Percentiles rank a stretch among this genome's conserved stretches.
Conservation (phyloP, 495 filamentous ascomycete species). For the Geopyxis carbonaria region DNA sequence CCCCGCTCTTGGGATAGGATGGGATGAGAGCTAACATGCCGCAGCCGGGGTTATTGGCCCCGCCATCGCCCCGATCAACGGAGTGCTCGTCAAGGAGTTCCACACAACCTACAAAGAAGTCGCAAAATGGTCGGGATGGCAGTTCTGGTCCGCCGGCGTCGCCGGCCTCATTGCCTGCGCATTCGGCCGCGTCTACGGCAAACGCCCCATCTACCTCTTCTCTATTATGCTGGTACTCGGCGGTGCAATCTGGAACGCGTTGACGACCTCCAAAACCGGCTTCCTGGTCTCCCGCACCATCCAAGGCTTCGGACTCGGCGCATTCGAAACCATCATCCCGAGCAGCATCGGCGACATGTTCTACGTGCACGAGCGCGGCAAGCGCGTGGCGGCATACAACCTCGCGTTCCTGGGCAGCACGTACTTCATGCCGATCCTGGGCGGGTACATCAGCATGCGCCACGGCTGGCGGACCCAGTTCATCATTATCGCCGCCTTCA, state of each 20-base stretch:
- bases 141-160: slow-evolving; percentile 35
- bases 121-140: slow-evolving; percentile 31
- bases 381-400: slow-evolving; percentile 48
- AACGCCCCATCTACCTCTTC: slow-evolving; percentile 44
- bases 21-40: neutral
- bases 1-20: too few species aligned
- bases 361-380: slow-evolving; percentile 50
- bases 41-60: slow-evolving; percentile 24
- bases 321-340: slow-evolving; percentile 41
- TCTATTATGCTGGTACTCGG: slow-evolving; percentile 41
- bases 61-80: slow-evolving; percentile 24
- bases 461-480: slow-evolving; percentile 25
- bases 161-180: slow-evolving; percentile 45
- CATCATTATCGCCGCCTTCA: slow-evolving; percentile 20
- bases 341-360: slow-evolving; percentile 40
- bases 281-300: slow-evolving; percentile 37
- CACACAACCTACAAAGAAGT: slow-evolving; percentile 28
- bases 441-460: slow-evolving; percentile 31
- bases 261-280: slow-evolving; percentile 37
- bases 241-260: slow-evolving; percentile 43
- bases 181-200: slow-evolving; percentile 46
- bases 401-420: slow-evolving; percentile 40
- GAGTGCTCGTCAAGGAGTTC: slow-evolving; percentile 30
- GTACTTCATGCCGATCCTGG: slow-evolving; percentile 35
- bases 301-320: slow-evolving; percentile 38